These are phyloP conservation scores for Ceriops zippeliana DNA, from an alignment of 345 rosid genomes.

Conservation along the genomic window DNA sequence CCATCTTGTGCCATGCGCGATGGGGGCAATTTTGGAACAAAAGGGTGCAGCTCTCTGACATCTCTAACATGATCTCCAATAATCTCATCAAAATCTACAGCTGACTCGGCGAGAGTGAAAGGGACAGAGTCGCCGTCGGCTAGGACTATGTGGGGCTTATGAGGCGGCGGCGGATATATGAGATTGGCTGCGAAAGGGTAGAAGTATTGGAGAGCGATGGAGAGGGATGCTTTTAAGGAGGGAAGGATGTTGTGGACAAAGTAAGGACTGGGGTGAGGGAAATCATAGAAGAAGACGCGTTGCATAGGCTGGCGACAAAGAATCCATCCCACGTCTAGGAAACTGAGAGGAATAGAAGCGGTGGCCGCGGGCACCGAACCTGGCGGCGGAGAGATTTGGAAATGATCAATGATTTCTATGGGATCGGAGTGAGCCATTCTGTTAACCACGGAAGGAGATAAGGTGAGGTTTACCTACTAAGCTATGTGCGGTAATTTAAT, in stretches of 20 bases:
- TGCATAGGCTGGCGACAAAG: slow-evolving; percentile 19
- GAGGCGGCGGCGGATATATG: slow-evolving; percentile 23
- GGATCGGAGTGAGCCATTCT: no score
- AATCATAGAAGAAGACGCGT: slow-evolving; percentile 27
- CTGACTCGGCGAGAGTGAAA: slow-evolving; percentile 32
- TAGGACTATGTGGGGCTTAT: slow-evolving; percentile 23
- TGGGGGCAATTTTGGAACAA: slow-evolving; percentile 25
- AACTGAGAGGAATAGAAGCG: slow-evolving; percentile 17
- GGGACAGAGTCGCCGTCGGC: slow-evolving; percentile 15
- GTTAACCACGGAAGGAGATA: no score
- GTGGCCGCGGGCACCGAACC: slow-evolving; percentile 11
- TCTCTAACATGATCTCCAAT: slow-evolving; percentile 16
- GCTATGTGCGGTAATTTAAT: no score
- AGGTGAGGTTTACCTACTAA: no score
- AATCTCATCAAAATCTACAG: slow-evolving; percentile 17
- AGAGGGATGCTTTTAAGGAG: slow-evolving; percentile 23
- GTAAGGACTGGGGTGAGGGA: slow-evolving; percentile 17
- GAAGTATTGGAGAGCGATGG: slow-evolving; percentile 23
- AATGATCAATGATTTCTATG: background rate
- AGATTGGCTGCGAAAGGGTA: slow-evolving; percentile 31
- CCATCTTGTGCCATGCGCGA: background rate
- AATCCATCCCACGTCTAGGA: slow-evolving; percentile 17
- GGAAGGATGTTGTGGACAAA: slow-evolving; percentile 17
- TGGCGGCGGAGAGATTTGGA: slow-evolving; percentile 16
- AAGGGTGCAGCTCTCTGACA: slow-evolving; percentile 19